phyloP scores from a whole-genome alignment of 2,329 filamentous ascomycete species.

The Aspergillus transmontanensis region DNA sequence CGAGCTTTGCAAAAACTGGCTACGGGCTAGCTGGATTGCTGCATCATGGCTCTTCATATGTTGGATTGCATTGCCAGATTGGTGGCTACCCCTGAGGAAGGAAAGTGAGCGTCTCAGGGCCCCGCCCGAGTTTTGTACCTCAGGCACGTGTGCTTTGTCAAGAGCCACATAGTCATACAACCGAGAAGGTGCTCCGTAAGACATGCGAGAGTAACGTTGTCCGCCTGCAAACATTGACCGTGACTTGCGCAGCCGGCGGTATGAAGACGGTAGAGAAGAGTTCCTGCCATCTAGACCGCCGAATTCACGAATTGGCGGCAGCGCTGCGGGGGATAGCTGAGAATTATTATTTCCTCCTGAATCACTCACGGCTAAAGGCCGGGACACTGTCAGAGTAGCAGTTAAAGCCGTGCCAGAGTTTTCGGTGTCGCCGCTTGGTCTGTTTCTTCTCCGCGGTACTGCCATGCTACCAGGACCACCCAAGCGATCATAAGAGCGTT shows the following conservation, averaged over 20 bases:
- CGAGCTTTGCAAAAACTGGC: constrained; percentile 37
- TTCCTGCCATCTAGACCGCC: constrained; percentile 38
- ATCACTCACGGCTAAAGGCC: constrained; percentile 7
- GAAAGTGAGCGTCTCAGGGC: constrained; percentile 46
- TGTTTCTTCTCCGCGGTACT: constrained; percentile 28
- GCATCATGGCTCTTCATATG: constrained; percentile 38
- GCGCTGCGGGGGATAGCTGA: constrained; percentile 19
- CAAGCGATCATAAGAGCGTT: constrained; percentile 31
- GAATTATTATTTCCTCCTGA: constrained; percentile 1
- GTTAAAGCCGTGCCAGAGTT: constrained; percentile 16
- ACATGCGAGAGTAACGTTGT: constrained; percentile 30
- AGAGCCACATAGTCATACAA: constrained; percentile 10
- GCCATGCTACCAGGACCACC: constrained; percentile 31
- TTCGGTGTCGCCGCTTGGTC: constrained; percentile 18
- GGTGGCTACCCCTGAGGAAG: constrained; percentile 39
- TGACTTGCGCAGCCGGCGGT: constrained; percentile 49
- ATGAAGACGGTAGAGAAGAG: constrained; percentile 49
- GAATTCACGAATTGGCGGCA: constrained; percentile 35
- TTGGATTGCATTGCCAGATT: constrained; percentile 19
- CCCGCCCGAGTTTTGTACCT: constrained; percentile 18
- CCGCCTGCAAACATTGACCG: constrained; percentile 52
- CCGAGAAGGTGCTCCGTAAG: constrained; percentile 18
- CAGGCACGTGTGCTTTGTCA: not conserved
- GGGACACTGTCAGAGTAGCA: constrained; percentile 2
- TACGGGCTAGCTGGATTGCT: constrained; percentile 45